Evolutionary conservation across 768 basidiomycete genomes (phyloP), one percentile per base, ranked within the genome.

Genomic region (Flagelloscypha sp.): DNA sequence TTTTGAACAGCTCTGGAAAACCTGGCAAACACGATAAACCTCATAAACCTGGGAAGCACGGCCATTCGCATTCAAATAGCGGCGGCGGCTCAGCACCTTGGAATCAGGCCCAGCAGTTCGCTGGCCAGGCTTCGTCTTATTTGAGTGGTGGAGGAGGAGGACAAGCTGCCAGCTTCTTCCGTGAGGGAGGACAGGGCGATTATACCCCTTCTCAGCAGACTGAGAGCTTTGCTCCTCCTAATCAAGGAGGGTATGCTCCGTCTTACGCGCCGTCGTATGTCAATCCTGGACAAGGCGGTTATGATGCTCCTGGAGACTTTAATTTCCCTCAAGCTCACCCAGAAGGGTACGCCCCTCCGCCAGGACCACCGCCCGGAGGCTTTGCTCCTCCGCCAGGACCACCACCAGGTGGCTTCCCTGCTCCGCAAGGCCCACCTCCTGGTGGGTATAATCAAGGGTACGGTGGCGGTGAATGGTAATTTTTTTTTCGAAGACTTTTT

Each of bases 171-270:
- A 35, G 33, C 19, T 28, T 33, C 7, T 43, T 20, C 41, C 27
- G 19, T 43, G 29, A 13, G 28, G 40, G 29, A 11, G 40, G 13
- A n/a, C 34, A 23, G 17, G 41, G 40, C 15, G 47, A 46, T 35
- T 20, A 48, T 9, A 27, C 37, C 30, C 31, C 27, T n/a, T 47
- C 43, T 33, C 23, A 35, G 12, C 43, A 49, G 38, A 33, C 35
- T 33, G 28, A 45, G 24, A 24, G 27, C 18, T 44, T 44, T 16
- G 38, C 29, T 39, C 35, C 42, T 42, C 20, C 40, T 15, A 15
- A 30, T 40, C 50, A 47, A 23, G 24, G 48, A 35, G 61, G 59
- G 8, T 63, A 63, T 42, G 43, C 58, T 1, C 59, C 60, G 10
- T 56, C 64, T 9, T 65, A 61, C 38, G 41, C 50, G 4, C 52